phyloP scores from a whole-genome alignment of 1,139 yeast genomes.

The Blastobotrys persicus region DNA sequence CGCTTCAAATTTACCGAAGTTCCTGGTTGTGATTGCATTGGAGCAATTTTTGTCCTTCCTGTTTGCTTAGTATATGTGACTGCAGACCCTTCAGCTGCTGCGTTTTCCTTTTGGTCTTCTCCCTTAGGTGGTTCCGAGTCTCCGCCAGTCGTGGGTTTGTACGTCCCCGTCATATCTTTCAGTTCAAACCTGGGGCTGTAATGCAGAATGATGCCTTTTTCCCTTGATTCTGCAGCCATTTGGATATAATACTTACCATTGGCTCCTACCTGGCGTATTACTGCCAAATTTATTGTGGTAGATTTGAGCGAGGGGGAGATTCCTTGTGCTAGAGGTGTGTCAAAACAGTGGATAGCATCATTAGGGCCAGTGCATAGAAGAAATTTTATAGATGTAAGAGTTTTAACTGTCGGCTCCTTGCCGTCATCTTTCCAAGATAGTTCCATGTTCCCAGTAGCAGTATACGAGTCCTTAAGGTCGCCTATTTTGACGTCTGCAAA shows the following conservation, averaged over 20 bases:
- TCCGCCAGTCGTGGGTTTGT: conserved; percentile 42
- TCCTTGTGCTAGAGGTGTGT: conserved; percentile 33
- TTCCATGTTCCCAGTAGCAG: conserved; percentile 51
- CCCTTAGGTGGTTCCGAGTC: conserved; percentile 45
- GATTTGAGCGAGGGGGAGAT: conserved; percentile 29
- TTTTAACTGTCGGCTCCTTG: conserved; percentile 46
- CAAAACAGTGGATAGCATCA: conserved; percentile 45
- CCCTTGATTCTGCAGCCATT: conserved; percentile 46
- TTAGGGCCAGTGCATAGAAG: conserved; percentile 69
- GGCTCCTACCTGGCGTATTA: conserved; percentile 48
- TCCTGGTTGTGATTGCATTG: conserved; percentile 88
- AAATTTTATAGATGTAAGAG: conserved; percentile 50
- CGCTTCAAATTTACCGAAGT: conserved; percentile 50
- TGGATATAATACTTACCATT: conserved; percentile 73
- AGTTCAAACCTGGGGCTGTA: conserved; percentile 67
- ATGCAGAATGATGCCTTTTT: conserved; percentile 57
- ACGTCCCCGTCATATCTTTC: conserved; percentile 66
- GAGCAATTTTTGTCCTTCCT: conserved; percentile 73
- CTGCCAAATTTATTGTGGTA: conserved; percentile 28
- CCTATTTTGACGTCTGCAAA: conserved; percentile 58
- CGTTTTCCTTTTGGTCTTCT: conserved; percentile 23
- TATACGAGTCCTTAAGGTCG: conserved; percentile 50
- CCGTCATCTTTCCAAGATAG: conserved; percentile 64
- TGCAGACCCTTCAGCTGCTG: conserved; percentile 40
- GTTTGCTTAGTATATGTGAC: conserved; percentile 74